phyloP scores from a whole-genome alignment of 257 asterid genomes.

The Solanum medicagineum region DNA sequence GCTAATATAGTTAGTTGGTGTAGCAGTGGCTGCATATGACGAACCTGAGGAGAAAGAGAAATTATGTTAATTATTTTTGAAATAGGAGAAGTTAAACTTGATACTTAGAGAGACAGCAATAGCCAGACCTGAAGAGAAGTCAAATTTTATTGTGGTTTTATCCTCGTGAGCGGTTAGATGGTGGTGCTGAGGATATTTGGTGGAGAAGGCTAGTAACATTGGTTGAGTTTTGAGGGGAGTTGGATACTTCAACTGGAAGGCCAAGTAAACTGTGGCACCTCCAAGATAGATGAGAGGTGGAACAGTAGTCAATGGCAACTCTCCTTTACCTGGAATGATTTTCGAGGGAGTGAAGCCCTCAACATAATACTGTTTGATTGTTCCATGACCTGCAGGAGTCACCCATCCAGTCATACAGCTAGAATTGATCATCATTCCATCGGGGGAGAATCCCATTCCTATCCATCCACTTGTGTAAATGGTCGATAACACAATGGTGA shows the following conservation, averaged over 20 bases:
- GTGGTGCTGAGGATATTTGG: conserved; percentile 67
- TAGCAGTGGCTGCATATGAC: conserved; percentile 10
- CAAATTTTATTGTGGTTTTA: conserved; percentile 45
- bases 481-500: conserved; percentile 68
- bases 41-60: conserved; percentile 23
- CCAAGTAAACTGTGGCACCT: conserved; percentile 59
- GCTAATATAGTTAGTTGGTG: conserved; percentile 16
- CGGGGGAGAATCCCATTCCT: conserved; percentile 80
- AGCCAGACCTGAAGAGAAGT: conserved; percentile 62
- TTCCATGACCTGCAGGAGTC: conserved; percentile 50
- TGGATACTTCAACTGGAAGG: conserved; percentile 69
- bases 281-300: conserved; percentile 62
- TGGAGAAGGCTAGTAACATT: conserved; percentile 58
- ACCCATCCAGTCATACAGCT: conserved; percentile 96
- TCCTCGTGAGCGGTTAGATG: conserved; percentile 68
- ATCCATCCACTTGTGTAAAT: conserved; percentile 82
- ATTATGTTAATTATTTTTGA: background rate
- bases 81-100: background rate
- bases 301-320: conserved; percentile 54
- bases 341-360: conserved; percentile 59
- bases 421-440: conserved; percentile 77
- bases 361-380: conserved; percentile 52
- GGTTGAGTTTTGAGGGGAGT: conserved; percentile 48
- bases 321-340: conserved; percentile 58
- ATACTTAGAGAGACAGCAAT: background rate